These are phyloP conservation scores for Xylariaceae sp. DNA, from an alignment of 2,329 filamentous ascomycete species.

Conservation along the genomic window DNA sequence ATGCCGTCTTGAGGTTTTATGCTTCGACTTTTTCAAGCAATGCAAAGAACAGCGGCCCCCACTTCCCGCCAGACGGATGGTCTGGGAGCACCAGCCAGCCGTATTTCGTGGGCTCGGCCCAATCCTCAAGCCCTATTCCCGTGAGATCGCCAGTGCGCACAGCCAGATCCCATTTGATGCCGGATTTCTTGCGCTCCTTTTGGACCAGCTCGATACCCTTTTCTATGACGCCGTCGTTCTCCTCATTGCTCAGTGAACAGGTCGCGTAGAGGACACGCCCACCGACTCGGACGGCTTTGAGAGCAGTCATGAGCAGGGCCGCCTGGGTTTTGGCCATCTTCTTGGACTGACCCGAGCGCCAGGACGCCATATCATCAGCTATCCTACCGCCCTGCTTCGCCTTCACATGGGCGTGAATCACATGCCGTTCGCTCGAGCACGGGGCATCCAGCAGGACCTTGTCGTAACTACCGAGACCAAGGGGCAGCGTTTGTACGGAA, in stretches of 20 bases:
- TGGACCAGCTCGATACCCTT: constrained; percentile 41
- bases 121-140: constrained; percentile 25
- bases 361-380: constrained; percentile 45
- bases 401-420: constrained; percentile 44
- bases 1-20: too few relatives aligned
- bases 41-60: constrained; percentile 49
- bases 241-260: constrained; percentile 46
- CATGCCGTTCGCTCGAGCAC: constrained; percentile 48
- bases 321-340: constrained; percentile 42
- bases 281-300: constrained; percentile 43
- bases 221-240: constrained; percentile 49
- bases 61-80: constrained; percentile 41
- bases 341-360: constrained; percentile 45
- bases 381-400: constrained; percentile 39
- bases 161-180: constrained; percentile 38
- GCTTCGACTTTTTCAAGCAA: constrained; percentile 43
- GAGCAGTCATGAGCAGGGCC: constrained; percentile 45
- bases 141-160: constrained; percentile 37
- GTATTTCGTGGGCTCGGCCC: constrained; percentile 42
- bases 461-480: constrained; percentile 44
- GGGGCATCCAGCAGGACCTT: constrained; percentile 49
- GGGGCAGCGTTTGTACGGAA: constrained; percentile 35
- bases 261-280: constrained; percentile 48
- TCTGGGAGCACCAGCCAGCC: constrained; percentile 50
- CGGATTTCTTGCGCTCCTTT: constrained; percentile 46